Conservation (phyloP, 352 stramenopile species). For the Poterioochromonas sp. region DNA sequence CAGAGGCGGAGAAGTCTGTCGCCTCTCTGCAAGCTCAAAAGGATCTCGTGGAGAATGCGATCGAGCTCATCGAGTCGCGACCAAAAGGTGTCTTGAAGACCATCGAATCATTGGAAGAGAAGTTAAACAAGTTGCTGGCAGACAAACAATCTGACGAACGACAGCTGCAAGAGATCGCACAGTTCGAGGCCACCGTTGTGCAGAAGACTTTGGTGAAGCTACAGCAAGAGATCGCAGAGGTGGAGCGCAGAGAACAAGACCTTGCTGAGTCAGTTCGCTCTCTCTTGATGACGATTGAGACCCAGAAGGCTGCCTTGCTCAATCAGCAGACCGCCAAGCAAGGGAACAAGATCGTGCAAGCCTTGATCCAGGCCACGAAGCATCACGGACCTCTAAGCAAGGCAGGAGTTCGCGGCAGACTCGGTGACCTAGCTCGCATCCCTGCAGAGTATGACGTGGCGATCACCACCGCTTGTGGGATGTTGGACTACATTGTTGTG, state of each 20-base stretch:
- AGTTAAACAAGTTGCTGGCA: constrained; percentile 53
- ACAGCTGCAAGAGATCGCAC: constrained; percentile 41
- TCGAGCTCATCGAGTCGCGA: constrained; percentile 57
- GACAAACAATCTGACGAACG: constrained; percentile 46
- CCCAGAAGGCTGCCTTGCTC: constrained; percentile 40
- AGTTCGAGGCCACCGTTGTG: not conserved
- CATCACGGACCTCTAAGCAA: constrained; percentile 75
- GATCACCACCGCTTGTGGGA: constrained; percentile 89
- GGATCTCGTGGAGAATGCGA: constrained; percentile 50
- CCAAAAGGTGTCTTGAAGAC: constrained; percentile 48
- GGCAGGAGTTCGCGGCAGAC: constrained; percentile 82
- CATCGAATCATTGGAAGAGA: constrained; percentile 50
- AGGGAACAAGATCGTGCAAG: constrained; percentile 67
- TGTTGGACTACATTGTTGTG: constrained; percentile 93
- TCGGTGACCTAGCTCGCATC: constrained; percentile 93
- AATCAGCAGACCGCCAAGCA: constrained; percentile 59
- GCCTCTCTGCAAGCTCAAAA: constrained; percentile 45
- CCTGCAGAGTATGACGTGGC: constrained; percentile 91
- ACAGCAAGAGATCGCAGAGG: not conserved
- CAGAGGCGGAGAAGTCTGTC: constrained; percentile 34
- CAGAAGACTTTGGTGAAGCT: not conserved
- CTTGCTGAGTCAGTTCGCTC: constrained; percentile 23
- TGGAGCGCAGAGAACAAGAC: not conserved
- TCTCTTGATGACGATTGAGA: constrained; percentile 30
- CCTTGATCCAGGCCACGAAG: constrained; percentile 75